These are phyloP conservation scores for Phialophora chinensis DNA, from an alignment of 2,329 filamentous ascomycete species.

Conservation along the genomic window DNA sequence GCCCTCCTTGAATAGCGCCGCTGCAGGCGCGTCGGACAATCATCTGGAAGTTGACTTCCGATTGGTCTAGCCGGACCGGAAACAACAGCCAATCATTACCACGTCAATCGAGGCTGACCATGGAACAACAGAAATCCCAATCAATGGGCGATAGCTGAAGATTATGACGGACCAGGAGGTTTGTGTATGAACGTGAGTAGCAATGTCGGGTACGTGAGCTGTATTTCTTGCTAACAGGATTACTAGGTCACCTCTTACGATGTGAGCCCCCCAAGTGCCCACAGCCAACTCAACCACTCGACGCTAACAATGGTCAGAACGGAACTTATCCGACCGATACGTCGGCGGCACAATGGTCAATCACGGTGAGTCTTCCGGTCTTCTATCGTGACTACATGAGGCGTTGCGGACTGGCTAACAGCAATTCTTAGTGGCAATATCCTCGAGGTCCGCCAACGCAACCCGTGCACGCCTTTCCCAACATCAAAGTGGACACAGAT, in stretches of 20 bases:
- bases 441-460: slow-evolving; percentile 49
- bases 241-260: slow-evolving; percentile 56
- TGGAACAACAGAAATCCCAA: slow-evolving; percentile 60
- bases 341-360: slow-evolving; percentile 57
- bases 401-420: slow-evolving; percentile 2
- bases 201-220: not conserved
- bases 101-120: slow-evolving; percentile 18
- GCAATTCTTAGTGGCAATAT: slow-evolving; percentile 53
- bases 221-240: slow-evolving; percentile 4
- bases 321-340: slow-evolving; percentile 56
- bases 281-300: not conserved
- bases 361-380: slow-evolving; percentile 45
- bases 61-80: not conserved
- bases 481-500: slow-evolving; percentile 56
- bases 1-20: not conserved
- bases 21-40: slow-evolving; percentile 2
- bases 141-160: slow-evolving; percentile 58
- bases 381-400: not conserved
- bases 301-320: slow-evolving; percentile 44
- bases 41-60: slow-evolving; percentile 7
- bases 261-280: slow-evolving; percentile 14
- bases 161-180: slow-evolving; percentile 43
- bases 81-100: slow-evolving; percentile 21
- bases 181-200: slow-evolving; percentile 62
- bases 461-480: slow-evolving; percentile 63